Evolutionary conservation across 164 flowering plant species (phyloP).

Genomic region (Vitis vinifera): ASM3070453v1 NC_081822.1:986001-986500

Average conservation of each 20-base stretch:
- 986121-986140: slow-evolving; percentile 58
- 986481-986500: not conserved
- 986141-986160: slow-evolving; percentile 44
- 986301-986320: slow-evolving; percentile 52
- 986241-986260: not conserved
- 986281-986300: not conserved
- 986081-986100: not conserved
- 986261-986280: not conserved
- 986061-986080: not conserved
- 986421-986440: not conserved
- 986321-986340: slow-evolving; percentile 78
- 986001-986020: not conserved
- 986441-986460: not conserved
- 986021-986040: not conserved
- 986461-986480: not conserved
- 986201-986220: slow-evolving; percentile 65
- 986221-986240: not conserved
- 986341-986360: slow-evolving; percentile 61
- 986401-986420: not conserved
- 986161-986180: slow-evolving; percentile 82
- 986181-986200: slow-evolving; percentile 66
- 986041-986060: too few species aligned
- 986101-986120: slow-evolving; percentile 93
- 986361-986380: slow-evolving; percentile 60
- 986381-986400: slow-evolving; percentile 4